Percentiles rank a stretch among this genome's conserved stretches.
Evolutionary conservation across 2,329 filamentous ascomycete species (phyloP).

Genomic region (Coleophoma crateriformis): DNA sequence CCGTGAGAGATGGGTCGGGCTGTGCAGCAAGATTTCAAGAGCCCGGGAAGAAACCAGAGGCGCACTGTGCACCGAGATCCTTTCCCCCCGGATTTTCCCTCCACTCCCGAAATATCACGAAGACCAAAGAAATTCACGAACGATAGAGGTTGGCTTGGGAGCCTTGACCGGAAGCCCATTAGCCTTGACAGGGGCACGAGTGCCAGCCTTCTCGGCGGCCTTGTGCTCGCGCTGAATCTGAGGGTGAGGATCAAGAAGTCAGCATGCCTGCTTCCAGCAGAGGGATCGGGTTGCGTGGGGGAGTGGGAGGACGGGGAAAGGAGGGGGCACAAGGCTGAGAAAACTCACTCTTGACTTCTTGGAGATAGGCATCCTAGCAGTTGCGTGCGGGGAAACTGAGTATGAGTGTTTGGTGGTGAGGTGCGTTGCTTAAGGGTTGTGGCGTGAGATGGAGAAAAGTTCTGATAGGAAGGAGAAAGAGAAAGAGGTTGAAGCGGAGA

Average conservation of each 20-base stretch:
- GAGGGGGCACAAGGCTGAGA: too few relatives aligned
- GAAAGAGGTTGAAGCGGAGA: not conserved
- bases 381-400: too few relatives aligned
- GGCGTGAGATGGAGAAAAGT: not conserved
- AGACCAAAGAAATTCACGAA: conserved; percentile 20
- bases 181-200: conserved; percentile 45
- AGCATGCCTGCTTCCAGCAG: not conserved
- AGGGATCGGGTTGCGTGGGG: not conserved
- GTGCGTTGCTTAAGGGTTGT: not conserved
- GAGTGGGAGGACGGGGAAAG: too few relatives aligned
- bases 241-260: not conserved
- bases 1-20: too few relatives aligned
- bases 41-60: too few relatives aligned
- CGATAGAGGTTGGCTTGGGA: conserved; percentile 44
- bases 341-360: conserved; percentile 36
- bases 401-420: not conserved
- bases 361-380: conserved; percentile 36
- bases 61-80: too few relatives aligned
- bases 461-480: conserved; percentile 16
- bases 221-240: conserved; percentile 50
- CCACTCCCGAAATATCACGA: too few relatives aligned
- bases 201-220: conserved; percentile 47
- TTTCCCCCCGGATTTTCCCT: too few relatives aligned
- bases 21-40: too few relatives aligned
- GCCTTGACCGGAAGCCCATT: conserved; percentile 51